A percentile compares a stretch with the other conserved stretches of the same genome.
These are phyloP conservation scores for Piper longum DNA, from an alignment of 164 flowering plant genomes.

Conservation along the genomic window DNA sequence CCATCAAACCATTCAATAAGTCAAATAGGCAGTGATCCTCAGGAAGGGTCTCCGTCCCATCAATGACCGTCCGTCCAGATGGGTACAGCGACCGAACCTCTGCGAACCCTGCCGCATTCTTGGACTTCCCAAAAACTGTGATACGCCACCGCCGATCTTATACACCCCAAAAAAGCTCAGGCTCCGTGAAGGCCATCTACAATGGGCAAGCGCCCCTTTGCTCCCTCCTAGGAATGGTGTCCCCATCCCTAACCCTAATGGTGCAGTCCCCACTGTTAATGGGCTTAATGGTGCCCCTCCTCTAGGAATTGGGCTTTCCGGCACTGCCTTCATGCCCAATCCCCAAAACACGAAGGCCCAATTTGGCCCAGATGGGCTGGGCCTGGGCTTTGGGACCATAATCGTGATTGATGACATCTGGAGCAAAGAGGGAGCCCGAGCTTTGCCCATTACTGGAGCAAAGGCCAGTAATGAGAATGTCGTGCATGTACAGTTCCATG, in stretches of 20 bases:
- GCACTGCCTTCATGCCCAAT: slow-evolving; percentile 40
- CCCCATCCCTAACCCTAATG: slow-evolving; percentile 5
- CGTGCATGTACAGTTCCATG: slow-evolving; percentile 73
- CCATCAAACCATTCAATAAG: slow-evolving; percentile 13
- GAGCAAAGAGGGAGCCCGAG: no score
- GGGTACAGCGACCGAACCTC: slow-evolving; percentile 57
- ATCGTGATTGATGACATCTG: slow-evolving; percentile 51
- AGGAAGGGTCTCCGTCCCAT: slow-evolving; percentile 62
- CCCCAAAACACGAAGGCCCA: slow-evolving; percentile 21
- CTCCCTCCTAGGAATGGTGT: slow-evolving; percentile 43
- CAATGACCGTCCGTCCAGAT: slow-evolving; percentile 43
- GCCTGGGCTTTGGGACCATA: slow-evolving; percentile 64
- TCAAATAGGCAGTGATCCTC: slow-evolving; percentile 54
- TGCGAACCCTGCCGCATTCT: slow-evolving; percentile 59
- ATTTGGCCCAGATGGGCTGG: slow-evolving; percentile 61
- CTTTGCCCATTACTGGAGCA: no score
- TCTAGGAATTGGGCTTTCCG: slow-evolving; percentile 66
- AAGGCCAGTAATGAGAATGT: slow-evolving; percentile 73
- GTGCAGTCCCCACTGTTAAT: slow-evolving; percentile 63
- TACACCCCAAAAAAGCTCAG: slow-evolving; percentile 66
- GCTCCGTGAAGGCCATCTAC: slow-evolving; percentile 62
- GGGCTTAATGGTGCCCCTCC: slow-evolving; percentile 52
- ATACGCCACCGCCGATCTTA: slow-evolving; percentile 48
- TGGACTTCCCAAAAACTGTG: slow-evolving; percentile 64
- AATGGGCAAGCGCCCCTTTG: slow-evolving; percentile 82